phyloP scores from a whole-genome alignment of 176 grass and related monocot species.

The Melocanna baccifera region DNA sequence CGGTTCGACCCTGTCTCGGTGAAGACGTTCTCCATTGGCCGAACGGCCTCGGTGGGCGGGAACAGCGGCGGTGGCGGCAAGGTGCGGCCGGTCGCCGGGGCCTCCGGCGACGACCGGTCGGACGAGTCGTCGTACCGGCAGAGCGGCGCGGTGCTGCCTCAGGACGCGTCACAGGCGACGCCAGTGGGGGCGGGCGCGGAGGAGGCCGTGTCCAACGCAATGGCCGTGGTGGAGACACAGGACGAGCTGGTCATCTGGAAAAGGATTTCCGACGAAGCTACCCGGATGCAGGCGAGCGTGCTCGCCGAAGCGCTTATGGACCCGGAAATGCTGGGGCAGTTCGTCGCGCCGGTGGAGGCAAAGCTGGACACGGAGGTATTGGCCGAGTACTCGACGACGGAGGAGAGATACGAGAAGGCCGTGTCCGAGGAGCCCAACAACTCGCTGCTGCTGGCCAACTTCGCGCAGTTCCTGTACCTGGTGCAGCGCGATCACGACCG shows the following conservation, averaged over 20 bases:
- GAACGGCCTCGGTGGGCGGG: conserved; percentile 55
- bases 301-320: conserved; percentile 58
- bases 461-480: conserved; percentile 73
- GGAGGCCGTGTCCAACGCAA: neutral
- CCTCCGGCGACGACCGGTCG: conserved; percentile 65
- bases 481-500: conserved; percentile 75
- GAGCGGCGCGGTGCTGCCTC: conserved; percentile 33
- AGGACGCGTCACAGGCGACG: conserved; percentile 19
- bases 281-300: conserved; percentile 50
- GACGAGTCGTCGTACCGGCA: conserved; percentile 35
- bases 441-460: conserved; percentile 74
- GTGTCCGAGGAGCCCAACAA: conserved; percentile 68
- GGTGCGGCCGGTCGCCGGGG: conserved; percentile 57
- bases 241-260: conserved; percentile 61
- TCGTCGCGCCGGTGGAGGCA: conserved; percentile 65
- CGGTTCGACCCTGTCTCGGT: conserved; percentile 30
- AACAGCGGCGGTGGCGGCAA: conserved; percentile 67
- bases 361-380: conserved; percentile 35
- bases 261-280: conserved; percentile 58
- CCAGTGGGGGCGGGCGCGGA: conserved; percentile 2
- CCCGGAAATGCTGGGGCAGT: conserved; percentile 46
- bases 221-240: conserved; percentile 30
- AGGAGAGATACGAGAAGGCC: conserved; percentile 58
- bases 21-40: conserved; percentile 47
- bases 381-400: conserved; percentile 42